Base-by-base conservation (phyloP, 1,139 yeast genomes). In the Yamadazyma jaroonii region DNA sequence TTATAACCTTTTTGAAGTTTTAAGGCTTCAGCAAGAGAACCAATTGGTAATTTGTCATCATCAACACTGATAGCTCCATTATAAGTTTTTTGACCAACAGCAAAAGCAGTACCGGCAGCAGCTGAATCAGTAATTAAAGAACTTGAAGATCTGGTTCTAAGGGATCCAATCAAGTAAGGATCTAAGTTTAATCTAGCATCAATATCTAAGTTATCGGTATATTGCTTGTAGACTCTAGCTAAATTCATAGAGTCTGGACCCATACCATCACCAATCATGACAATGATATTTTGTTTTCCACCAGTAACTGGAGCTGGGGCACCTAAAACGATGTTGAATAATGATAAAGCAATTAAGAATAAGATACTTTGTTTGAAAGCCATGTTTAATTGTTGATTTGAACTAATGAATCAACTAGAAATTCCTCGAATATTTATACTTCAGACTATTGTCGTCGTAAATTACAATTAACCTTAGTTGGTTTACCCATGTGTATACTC, bases 221-320 rank as follows among this genome's bases (percentile, higher is more conserved):
- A 64, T 56, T 86, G 94, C 40, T 74, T 72, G 62, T 74, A 87
- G 13, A 82, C 74, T 48, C 96, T 73, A 2, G 95, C 80, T 54
- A 87, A 62, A 6, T 89, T 79, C 43, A 87, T 58, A 3, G 92
- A 81, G 0, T 94, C 84, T 2, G 95, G 95, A 0, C 96, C 96
- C 84, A 87, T 86, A 20, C 96, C 96, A 58, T 88, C 96, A 2
- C 95, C 82, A 14, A 88, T 94, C 78, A 87, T 80, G 66, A 88
- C 84, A 34, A 88, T 83, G 38, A 87, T 74, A 50, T 87, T 87
- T 56, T 62, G 44, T 40, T 38, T 45, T 37, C 27, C 40, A 6
- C 20, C 32, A 28, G 21, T 4, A 14, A 25, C 23, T 9, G 40
- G 36, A 9, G 25, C 23, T 13, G 32, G 29, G 7, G 11, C 9